Evolutionary conservation across 352 stramenopile genomes (phyloP).

Genomic region (Globisporangium polare): DNA sequence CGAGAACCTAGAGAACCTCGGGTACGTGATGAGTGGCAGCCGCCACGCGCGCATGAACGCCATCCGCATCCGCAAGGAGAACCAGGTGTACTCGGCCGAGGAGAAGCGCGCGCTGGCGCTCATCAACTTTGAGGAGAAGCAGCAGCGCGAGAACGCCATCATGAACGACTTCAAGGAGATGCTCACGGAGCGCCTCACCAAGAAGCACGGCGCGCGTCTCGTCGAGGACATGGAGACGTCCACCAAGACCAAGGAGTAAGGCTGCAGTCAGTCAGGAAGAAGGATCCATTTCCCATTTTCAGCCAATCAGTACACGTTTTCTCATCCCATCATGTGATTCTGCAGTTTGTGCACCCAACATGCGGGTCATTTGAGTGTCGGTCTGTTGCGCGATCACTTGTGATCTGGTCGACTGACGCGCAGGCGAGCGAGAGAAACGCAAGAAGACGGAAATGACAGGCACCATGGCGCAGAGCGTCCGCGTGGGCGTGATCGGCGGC

Average conservation of each 20-base stretch:
- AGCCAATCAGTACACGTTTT: slow-evolving; percentile 14
- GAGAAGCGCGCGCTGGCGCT: slow-evolving; percentile 97
- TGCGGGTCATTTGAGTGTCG: neutral
- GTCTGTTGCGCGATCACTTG: neutral
- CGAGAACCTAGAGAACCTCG: slow-evolving; percentile 92
- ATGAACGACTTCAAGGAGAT: slow-evolving; percentile 97
- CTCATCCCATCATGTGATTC: slow-evolving; percentile 9
- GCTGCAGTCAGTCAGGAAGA: slow-evolving; percentile 12
- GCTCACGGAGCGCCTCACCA: slow-evolving; percentile 83
- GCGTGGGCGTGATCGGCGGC: slow-evolving; percentile 67
- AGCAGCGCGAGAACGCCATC: slow-evolving; percentile 97
- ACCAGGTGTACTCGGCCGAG: slow-evolving; percentile 99
- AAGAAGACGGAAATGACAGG: neutral
- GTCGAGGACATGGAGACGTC: slow-evolving; percentile 84
- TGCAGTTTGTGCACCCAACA: neutral
- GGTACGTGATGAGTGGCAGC: slow-evolving; percentile 97
- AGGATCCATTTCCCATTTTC: neutral
- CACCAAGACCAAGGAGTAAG: slow-evolving; percentile 32
- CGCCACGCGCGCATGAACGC: slow-evolving; percentile 99
- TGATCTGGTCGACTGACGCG: neutral
- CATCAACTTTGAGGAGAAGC: slow-evolving; percentile 99
- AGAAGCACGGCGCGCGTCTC: slow-evolving; percentile 84
- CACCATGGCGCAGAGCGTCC: slow-evolving; percentile 11
- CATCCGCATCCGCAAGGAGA: slow-evolving; percentile 98
- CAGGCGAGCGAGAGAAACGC: neutral